These are phyloP conservation scores for Lepidium africanum DNA, from an alignment of 345 rosid species.

Conservation along the genomic window DNA sequence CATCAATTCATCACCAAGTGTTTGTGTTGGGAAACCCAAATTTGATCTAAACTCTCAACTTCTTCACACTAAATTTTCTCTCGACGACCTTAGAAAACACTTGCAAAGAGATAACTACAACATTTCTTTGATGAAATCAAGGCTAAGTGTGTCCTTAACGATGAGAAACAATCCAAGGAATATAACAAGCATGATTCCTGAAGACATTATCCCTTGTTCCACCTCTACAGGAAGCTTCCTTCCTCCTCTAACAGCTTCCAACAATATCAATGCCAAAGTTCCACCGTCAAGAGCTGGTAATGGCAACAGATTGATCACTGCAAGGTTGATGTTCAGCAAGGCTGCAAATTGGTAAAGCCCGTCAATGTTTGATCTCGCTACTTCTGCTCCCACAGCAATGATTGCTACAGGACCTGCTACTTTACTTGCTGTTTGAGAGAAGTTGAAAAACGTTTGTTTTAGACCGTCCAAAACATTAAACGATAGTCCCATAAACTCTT, in stretches of 20 bases:
- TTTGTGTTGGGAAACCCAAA: neutral
- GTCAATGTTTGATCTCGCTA: conserved; percentile 83
- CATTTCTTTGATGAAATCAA: conserved; percentile 71
- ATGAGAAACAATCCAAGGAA: conserved; percentile 80
- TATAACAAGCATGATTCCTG: conserved; percentile 77
- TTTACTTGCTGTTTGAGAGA: conserved; percentile 82
- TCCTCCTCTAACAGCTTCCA: conserved; percentile 89
- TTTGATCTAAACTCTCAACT: conserved; percentile 7
- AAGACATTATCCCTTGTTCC: conserved; percentile 87
- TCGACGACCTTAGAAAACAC: conserved; percentile 4
- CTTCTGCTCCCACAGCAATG: conserved; percentile 96
- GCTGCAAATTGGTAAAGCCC: conserved; percentile 94
- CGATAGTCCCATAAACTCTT: conserved; percentile 67
- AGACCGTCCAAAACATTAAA: conserved; percentile 72
- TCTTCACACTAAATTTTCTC: conserved; percentile 6
- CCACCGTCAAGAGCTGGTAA: conserved; percentile 96
- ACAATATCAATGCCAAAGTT: conserved; percentile 70
- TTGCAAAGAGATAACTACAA: conserved; percentile 35
- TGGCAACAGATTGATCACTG: conserved; percentile 82
- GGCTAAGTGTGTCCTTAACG: conserved; percentile 82
- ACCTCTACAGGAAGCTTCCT: conserved; percentile 80
- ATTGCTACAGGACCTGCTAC: conserved; percentile 93
- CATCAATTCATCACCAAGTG: neutral
- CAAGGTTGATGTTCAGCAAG: conserved; percentile 73
- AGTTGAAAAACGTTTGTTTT: conserved; percentile 74